Evolutionary conservation across 176 grass and related monocot genomes (phyloP), one percentile per base, ranked within the genome.

Genomic region (barley (Hordeum vulgare)): DNA sequence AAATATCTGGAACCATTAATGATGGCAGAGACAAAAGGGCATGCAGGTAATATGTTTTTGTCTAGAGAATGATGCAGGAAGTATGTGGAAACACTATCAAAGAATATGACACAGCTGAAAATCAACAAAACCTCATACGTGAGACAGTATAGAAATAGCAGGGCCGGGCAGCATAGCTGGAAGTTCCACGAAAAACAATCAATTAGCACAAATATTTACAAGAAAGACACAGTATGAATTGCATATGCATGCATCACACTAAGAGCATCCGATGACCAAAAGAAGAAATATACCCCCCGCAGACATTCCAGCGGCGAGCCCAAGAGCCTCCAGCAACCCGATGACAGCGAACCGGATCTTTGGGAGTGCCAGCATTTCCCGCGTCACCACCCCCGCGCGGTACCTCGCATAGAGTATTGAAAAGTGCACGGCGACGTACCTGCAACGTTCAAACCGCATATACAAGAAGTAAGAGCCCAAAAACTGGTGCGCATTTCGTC

Each of bases 81-180:
- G 1, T 31, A 14, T 14, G 60, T 74, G 3, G 81, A 15, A 81
- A 59, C 7, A 36, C 25, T 64, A 34, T 53, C 11, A 68, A 76
- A 65, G 15, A 83, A 44, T 12, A 25, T 41, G 26, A 27, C 44
- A 58, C 73, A 74, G 33, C 7, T 31, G 18, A 83, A 86, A 86
- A 37, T 60, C 9, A 85, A 70, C 25, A 3, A 73, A 33, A 65
- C 28, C 61, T 35, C 44, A 53, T 93, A 98, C 95, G 92, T 98
- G 95, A 66, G 95, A 98, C 6, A 98, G 74, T 88, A 98, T 91
- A 39, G 95, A 92, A 86, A 98, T 98, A 26, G 90, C 82, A 88
- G 95, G 92, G 27, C 95, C 95, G 82, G 95, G 93, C 76, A 98
- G 77, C 89, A 95, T 88, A 84, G 92, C 95, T 98, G 86, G 41